Percentiles rank a stretch among this genome's conserved stretches.
These are phyloP conservation scores for Macroventuria anomochaeta DNA, from an alignment of 2,329 filamentous ascomycete genomes.

Conservation along the genomic window DNA sequence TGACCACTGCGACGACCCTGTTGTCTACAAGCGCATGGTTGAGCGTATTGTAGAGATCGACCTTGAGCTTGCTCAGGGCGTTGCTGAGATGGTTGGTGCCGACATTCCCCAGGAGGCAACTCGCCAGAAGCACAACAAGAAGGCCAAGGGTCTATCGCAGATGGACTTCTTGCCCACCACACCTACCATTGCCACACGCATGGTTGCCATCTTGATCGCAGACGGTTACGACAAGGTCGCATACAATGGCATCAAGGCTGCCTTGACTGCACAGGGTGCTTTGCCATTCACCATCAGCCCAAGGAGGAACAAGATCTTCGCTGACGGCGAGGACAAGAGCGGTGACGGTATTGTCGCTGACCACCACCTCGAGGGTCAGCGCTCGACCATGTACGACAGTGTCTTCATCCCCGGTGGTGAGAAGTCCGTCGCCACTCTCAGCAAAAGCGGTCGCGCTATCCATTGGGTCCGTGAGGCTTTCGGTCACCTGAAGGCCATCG, in stretches of 20 bases:
- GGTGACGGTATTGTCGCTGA: conserved; percentile 66
- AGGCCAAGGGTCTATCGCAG: conserved; percentile 71
- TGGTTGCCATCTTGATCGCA: conserved; percentile 76
- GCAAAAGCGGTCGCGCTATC: conserved; percentile 72
- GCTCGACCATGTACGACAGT: conserved; percentile 82
- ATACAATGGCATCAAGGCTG: conserved; percentile 70
- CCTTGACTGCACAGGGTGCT: conserved; percentile 67
- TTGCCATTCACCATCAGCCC: conserved; percentile 76
- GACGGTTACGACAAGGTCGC: conserved; percentile 75
- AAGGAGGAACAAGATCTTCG: conserved; percentile 69
- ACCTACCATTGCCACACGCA: conserved; percentile 73
- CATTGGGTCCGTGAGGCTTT: conserved; percentile 84
- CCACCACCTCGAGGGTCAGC: conserved; percentile 80
- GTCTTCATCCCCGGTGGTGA: conserved; percentile 77
- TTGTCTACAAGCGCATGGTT: conserved; percentile 75
- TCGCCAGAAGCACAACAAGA: conserved; percentile 70
- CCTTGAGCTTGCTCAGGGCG: conserved; percentile 69
- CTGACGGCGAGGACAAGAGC: conserved; percentile 63
- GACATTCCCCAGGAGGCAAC: conserved; percentile 61
- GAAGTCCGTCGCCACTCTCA: conserved; percentile 66
- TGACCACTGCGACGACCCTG: conserved; percentile 79
- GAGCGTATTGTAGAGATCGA: conserved; percentile 76
- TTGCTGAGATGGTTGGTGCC: conserved; percentile 74
- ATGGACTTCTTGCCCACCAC: conserved; percentile 67
- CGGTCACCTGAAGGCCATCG: conserved; percentile 80